Conservation (phyloP, 208 protist species). For the Borovskyia barvae region DNA sequence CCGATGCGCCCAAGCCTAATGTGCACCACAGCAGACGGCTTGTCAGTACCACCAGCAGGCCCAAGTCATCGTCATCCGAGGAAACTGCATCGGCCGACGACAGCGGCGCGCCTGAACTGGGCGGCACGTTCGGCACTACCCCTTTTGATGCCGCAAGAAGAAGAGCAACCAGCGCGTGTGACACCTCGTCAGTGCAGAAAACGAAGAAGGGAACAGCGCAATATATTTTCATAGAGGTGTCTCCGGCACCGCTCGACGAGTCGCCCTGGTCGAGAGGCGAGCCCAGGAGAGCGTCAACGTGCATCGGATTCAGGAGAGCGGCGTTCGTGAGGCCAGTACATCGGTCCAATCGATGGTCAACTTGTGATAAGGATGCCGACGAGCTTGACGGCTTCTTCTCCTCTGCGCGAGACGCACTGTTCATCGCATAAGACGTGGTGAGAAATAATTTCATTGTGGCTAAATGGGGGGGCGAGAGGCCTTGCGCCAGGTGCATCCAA, state of each 20-base stretch:
- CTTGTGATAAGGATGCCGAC: too few relatives aligned
- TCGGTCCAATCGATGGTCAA: not conserved
- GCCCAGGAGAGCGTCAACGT: too few relatives aligned
- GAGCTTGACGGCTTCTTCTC: not conserved
- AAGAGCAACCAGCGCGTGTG: not conserved
- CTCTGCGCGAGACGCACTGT: not conserved
- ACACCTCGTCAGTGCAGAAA: not conserved
- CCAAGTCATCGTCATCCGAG: constrained; percentile 18
- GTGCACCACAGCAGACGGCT: constrained; percentile 20
- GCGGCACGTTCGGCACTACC: constrained; percentile 5
- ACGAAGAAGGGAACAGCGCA: too few relatives aligned
- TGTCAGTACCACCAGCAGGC: constrained; percentile 18
- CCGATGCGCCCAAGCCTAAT: constrained; percentile 1
- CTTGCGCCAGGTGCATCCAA: constrained; percentile 21
- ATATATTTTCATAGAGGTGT: too few relatives aligned
- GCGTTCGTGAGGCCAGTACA: constrained; percentile 27
- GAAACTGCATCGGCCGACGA: not conserved
- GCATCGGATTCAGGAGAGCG: constrained; percentile 7
- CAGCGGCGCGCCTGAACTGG: not conserved
- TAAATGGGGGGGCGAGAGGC: constrained; percentile 2
- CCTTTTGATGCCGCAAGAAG: constrained; percentile 6
- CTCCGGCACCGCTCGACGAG: too few relatives aligned
- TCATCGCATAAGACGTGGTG: constrained; percentile 5
- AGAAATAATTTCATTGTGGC: constrained; percentile 11
- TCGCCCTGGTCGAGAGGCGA: too few relatives aligned